Evolutionary conservation across 2,329 filamentous ascomycete genomes (phyloP).

Genomic region (Fonsecaea erecta): DNA sequence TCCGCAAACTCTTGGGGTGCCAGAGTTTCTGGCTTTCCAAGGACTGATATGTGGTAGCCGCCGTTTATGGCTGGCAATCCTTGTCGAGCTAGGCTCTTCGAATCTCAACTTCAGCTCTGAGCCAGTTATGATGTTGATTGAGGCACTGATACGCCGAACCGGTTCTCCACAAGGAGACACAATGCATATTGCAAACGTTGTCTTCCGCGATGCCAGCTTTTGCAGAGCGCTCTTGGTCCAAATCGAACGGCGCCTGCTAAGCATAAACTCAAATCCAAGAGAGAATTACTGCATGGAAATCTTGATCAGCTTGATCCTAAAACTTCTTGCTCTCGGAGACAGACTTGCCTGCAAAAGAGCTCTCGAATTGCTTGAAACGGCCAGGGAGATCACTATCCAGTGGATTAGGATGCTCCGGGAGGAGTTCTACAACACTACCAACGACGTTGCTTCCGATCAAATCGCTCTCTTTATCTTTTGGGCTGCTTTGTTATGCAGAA

Average conservation of each 20-base stretch:
- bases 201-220: constrained; percentile 16
- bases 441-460: constrained; percentile 47
- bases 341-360: constrained; percentile 48
- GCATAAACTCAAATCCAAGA: constrained; percentile 62
- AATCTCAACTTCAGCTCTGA: constrained; percentile 66
- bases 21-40: constrained; percentile 57
- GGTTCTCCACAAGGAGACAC: constrained; percentile 58
- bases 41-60: constrained; percentile 50
- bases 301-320: constrained; percentile 58
- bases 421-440: constrained; percentile 28
- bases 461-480: constrained; percentile 36
- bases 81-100: constrained; percentile 57
- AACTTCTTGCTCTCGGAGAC: constrained; percentile 49
- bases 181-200: constrained; percentile 6
- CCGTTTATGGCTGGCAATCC: constrained; percentile 55
- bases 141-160: constrained; percentile 52
- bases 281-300: constrained; percentile 64
- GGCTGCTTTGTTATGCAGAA: constrained; percentile 31
- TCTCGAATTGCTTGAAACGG: constrained; percentile 2
- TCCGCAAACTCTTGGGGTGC: constrained; percentile 51
- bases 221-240: constrained; percentile 42
- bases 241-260: constrained; percentile 52
- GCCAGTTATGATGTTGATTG: constrained; percentile 55
- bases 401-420: constrained; percentile 17
- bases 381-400: constrained; percentile 7